phyloP scores from a whole-genome alignment of 1,139 yeast species.

The Nakaseomyces delphensis region DNA sequence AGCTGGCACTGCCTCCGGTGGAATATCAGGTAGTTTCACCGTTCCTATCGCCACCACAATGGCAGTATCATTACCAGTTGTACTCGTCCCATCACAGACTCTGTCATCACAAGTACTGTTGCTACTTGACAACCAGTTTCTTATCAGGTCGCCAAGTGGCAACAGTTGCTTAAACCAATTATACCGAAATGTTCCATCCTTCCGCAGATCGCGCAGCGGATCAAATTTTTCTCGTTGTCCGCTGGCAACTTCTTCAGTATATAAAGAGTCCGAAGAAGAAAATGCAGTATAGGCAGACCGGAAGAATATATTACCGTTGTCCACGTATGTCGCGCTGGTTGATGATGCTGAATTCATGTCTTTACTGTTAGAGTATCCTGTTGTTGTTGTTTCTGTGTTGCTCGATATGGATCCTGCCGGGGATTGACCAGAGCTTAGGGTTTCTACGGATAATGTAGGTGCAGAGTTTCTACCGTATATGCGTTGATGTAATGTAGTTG shows the following conservation, averaged over 20 bases:
- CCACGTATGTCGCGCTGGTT: conserved; percentile 2
- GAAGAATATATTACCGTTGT: conserved; percentile 4
- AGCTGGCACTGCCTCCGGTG: conserved; percentile 5
- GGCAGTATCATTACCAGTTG: neutral
- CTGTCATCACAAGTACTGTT: neutral
- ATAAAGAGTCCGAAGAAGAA: neutral
- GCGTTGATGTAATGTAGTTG: neutral
- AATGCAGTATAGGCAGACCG: neutral
- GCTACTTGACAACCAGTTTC: conserved; percentile 5
- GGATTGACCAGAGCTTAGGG: conserved; percentile 1
- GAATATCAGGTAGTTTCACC: neutral
- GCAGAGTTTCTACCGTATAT: conserved; percentile 2
- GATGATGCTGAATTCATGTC: neutral
- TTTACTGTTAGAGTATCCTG: neutral
- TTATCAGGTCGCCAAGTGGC: conserved; percentile 3
- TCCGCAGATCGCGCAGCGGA: conserved; percentile 1
- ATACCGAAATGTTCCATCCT: conserved; percentile 1
- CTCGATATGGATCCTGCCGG: neutral
- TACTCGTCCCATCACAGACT: neutral
- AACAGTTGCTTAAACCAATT: conserved; percentile 2
- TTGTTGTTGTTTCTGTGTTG: neutral
- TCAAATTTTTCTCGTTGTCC: conserved; percentile 6
- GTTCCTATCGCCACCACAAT: neutral
- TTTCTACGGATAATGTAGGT: neutral
- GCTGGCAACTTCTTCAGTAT: conserved; percentile 2